Base-by-base conservation (phyloP, 768 basidiomycete genomes). In the Chalciporus chontae region DNA sequence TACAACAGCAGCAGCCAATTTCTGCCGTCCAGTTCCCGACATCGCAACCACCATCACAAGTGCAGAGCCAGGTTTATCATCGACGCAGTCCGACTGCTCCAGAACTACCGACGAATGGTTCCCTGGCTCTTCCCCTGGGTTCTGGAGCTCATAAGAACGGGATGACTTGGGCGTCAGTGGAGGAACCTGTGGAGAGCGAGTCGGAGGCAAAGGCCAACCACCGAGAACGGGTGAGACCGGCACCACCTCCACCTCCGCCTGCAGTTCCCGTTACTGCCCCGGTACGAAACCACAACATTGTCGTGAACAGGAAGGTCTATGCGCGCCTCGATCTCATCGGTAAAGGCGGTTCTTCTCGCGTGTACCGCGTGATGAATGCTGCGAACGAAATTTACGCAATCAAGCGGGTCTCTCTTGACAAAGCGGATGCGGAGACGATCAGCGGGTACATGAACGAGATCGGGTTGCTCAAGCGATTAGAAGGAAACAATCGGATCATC, bases 401-500 rank as follows among this genome's bases (percentile, higher is more conserved):
- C 64, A 99, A 99, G 67, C 84, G 88, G 47, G 94, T 98, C 32
- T 81, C 88, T 14, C 75, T 98, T 18, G 92, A 95, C 66, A 85
- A 86, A 63, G 87, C 87, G 6, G 95, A 98, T 57, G 67, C 81
- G 3, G 94, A 96, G 55, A 90, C 92, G 17, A 86, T 95, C 73
- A 82, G 77, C 52, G 87, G 91, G 13, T 99, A 95, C 69, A 88
- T 92, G 81, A 97, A 97, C 66, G 95, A 99, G 74, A 97, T 98
- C 51, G 83, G 85, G 10, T 73, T 99, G 43, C 77, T 99, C 32
- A 91, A 92, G 63, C 83, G 94, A n/a, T 75, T 99, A n/a, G 84
- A 85, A 31, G 96, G 95, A 26, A 95, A 97, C 66, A 84, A 83
- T 45, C 78, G 93, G 40, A 94, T 99, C 58, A 97, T 99, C 56